Evolutionary conservation across 345 rosid genomes (phyloP), one percentile per base, ranked within the genome.

Genomic region (Eucalyptus fibrosa): DNA sequence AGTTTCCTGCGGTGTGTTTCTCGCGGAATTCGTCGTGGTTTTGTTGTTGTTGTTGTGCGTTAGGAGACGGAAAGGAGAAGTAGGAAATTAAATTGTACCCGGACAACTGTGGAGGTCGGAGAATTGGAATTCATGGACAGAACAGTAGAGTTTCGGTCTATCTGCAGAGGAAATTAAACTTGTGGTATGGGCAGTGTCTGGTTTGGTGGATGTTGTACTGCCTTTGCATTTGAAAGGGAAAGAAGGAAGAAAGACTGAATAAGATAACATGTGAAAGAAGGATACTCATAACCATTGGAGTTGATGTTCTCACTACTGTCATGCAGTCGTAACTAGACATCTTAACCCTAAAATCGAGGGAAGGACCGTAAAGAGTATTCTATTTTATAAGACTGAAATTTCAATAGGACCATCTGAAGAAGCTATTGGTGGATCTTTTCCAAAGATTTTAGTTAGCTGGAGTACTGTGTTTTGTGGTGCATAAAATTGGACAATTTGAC

Each of bases 311-410:
- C 85, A 6, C 15, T 77, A 12, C 47, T 0, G 1, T 21, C 47
- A 12, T 1, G 44, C 30, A 40, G 47, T 77, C 85, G 0, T 21
- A 77, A 1, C 1, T 77, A 77, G 85, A 40, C 85, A 21, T 77
- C 1, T 0, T 12, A 23, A 77, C 42, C 16, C 30, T 3, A 77
- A n/a, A 21, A 77, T 77, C 0, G 16, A 40, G 85, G 85, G 42
- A 1, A 10, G 17, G 30, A 77, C 16, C 9, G 0, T 77, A 40
- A 77, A 77, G 2, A 12, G 47, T 21, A 2, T 40, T 77, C 85
- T 77, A 23, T 77, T 40, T 40, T 40, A 21, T 21, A 21, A 37
- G 85, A 77, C 85, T 21, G 30, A 6, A 77, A 77, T 77, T 77
- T 77, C 47, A 40, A 12, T 21, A 1, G 85, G 85, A 77, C 85